These are phyloP conservation scores for Paragyromitra xinjiangensis DNA, from an alignment of 495 filamentous ascomycete genomes.

Conservation along the genomic window DNA sequence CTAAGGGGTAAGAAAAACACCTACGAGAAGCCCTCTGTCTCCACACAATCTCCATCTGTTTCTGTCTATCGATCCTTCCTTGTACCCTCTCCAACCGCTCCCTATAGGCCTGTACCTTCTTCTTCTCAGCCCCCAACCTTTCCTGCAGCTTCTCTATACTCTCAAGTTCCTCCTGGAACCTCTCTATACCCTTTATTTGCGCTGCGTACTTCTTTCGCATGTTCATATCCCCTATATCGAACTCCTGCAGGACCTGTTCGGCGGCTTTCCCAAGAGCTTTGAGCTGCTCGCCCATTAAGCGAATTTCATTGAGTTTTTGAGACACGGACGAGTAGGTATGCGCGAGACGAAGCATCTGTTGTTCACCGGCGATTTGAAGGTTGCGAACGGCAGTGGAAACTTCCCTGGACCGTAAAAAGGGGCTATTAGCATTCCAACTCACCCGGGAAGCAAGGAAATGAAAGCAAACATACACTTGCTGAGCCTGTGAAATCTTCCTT, in stretches of 20 bases:
- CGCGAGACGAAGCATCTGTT: slow-evolving; percentile 73
- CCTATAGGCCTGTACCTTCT: slow-evolving; percentile 64
- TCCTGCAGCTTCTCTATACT: slow-evolving; percentile 72
- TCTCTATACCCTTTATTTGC: slow-evolving; percentile 72
- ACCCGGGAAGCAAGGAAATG: slow-evolving; percentile 58
- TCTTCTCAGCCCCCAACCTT: slow-evolving; percentile 70
- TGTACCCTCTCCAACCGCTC: slow-evolving; percentile 50
- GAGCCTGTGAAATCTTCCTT: slow-evolving; percentile 62
- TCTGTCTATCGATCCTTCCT: slow-evolving; percentile 53
- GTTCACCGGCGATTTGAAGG: slow-evolving; percentile 60
- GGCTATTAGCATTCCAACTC: slow-evolving; percentile 25
- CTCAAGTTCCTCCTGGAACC: slow-evolving; percentile 75
- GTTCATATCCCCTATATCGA: slow-evolving; percentile 68
- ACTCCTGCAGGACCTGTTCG: slow-evolving; percentile 68
- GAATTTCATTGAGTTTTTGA: slow-evolving; percentile 75
- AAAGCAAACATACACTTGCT: slow-evolving; percentile 53
- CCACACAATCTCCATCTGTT: slow-evolving; percentile 55
- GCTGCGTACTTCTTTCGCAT: slow-evolving; percentile 70
- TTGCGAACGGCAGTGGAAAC: slow-evolving; percentile 43
- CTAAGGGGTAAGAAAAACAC: slow-evolving; percentile 23
- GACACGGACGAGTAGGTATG: slow-evolving; percentile 86
- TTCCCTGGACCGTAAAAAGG: slow-evolving; percentile 23
- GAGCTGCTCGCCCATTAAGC: slow-evolving; percentile 72
- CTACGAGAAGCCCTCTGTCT: slow-evolving; percentile 54
- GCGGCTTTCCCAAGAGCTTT: slow-evolving; percentile 74